Evolutionary conservation across 108 stramenopile species (phyloP), one percentile per base, ranked within the genome.

Genomic region (Fragilariopsis cylindrus): DNA sequence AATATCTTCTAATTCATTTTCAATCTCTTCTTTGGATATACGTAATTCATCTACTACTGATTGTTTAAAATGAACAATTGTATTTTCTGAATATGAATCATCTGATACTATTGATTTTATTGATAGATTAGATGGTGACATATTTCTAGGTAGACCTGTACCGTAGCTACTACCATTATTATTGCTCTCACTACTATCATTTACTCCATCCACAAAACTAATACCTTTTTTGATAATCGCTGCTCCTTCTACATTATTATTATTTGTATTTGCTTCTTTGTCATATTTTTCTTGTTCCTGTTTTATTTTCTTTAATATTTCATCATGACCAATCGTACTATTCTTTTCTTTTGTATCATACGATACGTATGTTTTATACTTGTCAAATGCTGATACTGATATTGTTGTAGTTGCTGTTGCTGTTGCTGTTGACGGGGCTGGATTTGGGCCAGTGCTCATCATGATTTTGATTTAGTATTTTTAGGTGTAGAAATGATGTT

Each of bases 341-440:
- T 60, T 60, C 58, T 60, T 60, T 9, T 60, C 58, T 30, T 60
- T 60, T 6, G 19, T 8, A 40, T 9, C 11, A 30, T 60, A 60
- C 1, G 58, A 40, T 4, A 60, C 7, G 21, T 21, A 60, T 3
- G 16, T 60, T 9, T 60, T 60, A 40, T 9, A 60, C 58, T 60
- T 60, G 0, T 5, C 16, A 60, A 60, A 60, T 13, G 52, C 52
- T 11, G 52, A 30, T 30, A 30, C 30, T 30, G 30, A 2, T 2
- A 0, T 30, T 2, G 30, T 30, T 30, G 30, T 30, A 30, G 30
- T 30, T 30, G 30, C 30, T 30, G 30, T 30, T 30, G 30, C 30
- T 30, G 30, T 30, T 30, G 30, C 30, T 30, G 30, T 30, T 30
- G 30, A 30, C 2, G n/a, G n/a, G n/a, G 30, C 30, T 30, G 30